Percentiles rank a stretch among this genome's conserved stretches.
Conservation (phyloP, 345 rosid species). For the Citrus hindsii region DNA sequence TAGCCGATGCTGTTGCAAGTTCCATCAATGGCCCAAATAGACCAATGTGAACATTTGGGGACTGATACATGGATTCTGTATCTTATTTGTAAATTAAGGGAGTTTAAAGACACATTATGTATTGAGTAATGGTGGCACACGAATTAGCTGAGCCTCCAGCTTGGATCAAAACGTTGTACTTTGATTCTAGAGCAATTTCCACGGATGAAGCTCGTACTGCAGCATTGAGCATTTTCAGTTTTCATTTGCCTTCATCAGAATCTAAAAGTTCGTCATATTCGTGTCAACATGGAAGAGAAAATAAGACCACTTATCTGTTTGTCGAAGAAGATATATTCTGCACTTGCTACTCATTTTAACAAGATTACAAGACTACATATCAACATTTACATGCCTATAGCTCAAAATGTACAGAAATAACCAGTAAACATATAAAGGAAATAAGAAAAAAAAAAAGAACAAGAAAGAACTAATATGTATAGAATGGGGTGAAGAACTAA, state of each 20-base stretch:
- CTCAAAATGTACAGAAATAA: conserved; percentile 20
- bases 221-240: not conserved
- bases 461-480: not conserved
- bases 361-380: conserved; percentile 10
- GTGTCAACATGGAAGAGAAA: too few species aligned
- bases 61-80: not conserved
- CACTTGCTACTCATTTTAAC: conserved; percentile 2
- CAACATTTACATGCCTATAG: conserved; percentile 28
- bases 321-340: not conserved
- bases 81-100: not conserved
- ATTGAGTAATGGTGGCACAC: not conserved
- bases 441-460: too few species aligned
- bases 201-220: not conserved
- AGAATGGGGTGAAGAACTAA: not conserved
- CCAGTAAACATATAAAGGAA: not conserved
- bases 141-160: not conserved
- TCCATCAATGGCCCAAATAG: conserved; percentile 12
- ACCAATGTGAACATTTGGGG: not conserved
- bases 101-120: not conserved
- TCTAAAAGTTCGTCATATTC: not conserved
- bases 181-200: not conserved
- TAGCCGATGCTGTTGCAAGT: conserved; percentile 46
- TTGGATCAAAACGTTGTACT: not conserved
- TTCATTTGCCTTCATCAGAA: not conserved
- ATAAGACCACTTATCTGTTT: not conserved